Conservation (phyloP, 2,329 filamentous ascomycete species). For the Grosmannia penicillata region DNA sequence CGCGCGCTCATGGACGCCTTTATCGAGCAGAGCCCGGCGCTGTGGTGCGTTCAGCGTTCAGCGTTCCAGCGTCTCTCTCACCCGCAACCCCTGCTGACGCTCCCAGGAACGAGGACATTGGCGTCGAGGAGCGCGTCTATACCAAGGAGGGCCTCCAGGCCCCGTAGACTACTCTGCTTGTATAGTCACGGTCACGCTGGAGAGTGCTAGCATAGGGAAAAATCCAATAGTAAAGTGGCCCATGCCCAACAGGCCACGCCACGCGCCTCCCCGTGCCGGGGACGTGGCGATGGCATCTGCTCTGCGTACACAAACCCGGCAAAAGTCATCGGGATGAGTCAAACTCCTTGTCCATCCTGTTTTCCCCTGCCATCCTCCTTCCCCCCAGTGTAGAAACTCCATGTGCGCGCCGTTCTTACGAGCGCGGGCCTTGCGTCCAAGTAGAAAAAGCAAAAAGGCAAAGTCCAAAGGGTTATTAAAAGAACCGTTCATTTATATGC, state of each 20-base stretch:
- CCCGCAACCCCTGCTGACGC: not conserved
- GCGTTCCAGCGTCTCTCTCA: not conserved
- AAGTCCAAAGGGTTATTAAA: no score
- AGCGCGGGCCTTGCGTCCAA: no score
- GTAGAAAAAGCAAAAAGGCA: no score
- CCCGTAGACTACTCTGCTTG: no score
- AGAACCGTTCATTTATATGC: no score
- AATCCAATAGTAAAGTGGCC: not conserved
- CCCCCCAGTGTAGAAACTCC: no score
- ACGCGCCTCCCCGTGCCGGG: not conserved
- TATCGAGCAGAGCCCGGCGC: constrained; percentile 54
- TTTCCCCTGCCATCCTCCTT: no score
- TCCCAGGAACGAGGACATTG: constrained; percentile 43
- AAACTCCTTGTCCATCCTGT: no score
- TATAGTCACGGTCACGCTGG: no score
- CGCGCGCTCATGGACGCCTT: constrained; percentile 56
- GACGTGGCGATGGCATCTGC: not conserved
- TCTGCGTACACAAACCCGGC: not conserved
- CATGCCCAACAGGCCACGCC: no score
- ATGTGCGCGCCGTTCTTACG: no score
- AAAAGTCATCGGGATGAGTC: not conserved
- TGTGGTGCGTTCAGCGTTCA: constrained; percentile 48
- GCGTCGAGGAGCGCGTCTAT: constrained; percentile 27
- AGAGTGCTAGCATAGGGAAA: no score
- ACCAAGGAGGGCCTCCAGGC: constrained; percentile 17